Percentiles rank a stretch among this genome's conserved stretches.
phyloP scores from a whole-genome alignment of 495 filamentous ascomycete species.

The Daldinia concentrica region DNA sequence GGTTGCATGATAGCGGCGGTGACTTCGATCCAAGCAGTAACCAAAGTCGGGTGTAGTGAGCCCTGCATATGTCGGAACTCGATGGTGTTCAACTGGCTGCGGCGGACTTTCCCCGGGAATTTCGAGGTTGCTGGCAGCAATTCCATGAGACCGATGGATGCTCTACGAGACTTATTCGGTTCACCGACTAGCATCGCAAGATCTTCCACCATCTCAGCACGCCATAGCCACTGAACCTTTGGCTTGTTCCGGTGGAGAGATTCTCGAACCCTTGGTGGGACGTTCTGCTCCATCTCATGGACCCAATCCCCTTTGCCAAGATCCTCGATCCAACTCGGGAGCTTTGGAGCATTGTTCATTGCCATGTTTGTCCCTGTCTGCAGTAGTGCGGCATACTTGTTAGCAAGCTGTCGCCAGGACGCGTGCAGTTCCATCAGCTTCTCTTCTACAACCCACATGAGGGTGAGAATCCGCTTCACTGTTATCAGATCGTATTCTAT shows the following conservation, averaged over 20 bases:
- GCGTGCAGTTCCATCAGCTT: conserved; percentile 32
- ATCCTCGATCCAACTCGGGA: conserved; percentile 23
- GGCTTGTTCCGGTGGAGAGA: conserved; percentile 16
- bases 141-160: conserved; percentile 24
- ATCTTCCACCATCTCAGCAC: conserved; percentile 19
- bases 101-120: conserved; percentile 29
- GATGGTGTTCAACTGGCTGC: conserved; percentile 32
- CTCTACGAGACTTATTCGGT: conserved; percentile 22
- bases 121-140: conserved; percentile 25
- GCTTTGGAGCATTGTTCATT: background rate
- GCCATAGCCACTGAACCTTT: conserved; percentile 35
- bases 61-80: conserved; percentile 39
- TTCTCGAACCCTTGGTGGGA: conserved; percentile 7
- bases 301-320: conserved; percentile 20
- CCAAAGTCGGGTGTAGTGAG: conserved; percentile 23
- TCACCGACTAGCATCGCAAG: conserved; percentile 32
- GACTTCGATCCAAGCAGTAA: conserved; percentile 29
- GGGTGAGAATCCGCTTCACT: conserved; percentile 23
- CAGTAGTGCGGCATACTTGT: conserved; percentile 28
- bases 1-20: conserved; percentile 21
- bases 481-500: conserved; percentile 12
- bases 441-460: conserved; percentile 35
- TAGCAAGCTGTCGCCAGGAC: conserved; percentile 23
- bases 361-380: conserved; percentile 36
- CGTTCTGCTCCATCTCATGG: conserved; percentile 30